A percentile compares a stretch with the other conserved stretches of the same genome.
Conservation (phyloP, 2,329 filamentous ascomycete species). For the Trichoderma aggressivum region DNA sequence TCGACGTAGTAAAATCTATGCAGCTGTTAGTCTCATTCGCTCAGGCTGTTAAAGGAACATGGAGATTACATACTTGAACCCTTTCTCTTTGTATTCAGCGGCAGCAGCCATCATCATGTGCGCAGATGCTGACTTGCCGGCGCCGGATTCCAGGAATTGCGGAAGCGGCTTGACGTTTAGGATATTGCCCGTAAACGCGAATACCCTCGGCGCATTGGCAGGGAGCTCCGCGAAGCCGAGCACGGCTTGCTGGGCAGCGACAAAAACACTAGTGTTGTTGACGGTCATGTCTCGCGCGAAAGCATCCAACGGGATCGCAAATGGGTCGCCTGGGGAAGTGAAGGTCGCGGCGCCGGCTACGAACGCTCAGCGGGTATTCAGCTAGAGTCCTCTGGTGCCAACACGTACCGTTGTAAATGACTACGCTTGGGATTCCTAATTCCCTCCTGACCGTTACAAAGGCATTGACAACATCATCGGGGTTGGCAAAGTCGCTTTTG, state of each 20-base stretch:
- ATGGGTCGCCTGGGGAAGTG: not conserved
- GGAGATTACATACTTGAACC: not conserved
- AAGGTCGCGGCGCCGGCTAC: constrained; percentile 3
- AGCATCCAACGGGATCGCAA: not conserved
- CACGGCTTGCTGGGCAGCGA: not conserved
- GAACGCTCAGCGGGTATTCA: not conserved
- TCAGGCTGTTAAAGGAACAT: not conserved
- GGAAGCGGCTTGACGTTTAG: constrained; percentile 6
- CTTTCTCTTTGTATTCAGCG: not conserved
- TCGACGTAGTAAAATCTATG: constrained; percentile 5
- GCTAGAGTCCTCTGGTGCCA: not conserved
- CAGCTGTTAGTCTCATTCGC: not conserved
- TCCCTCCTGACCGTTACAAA: not conserved
- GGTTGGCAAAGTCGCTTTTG: constrained; percentile 3
- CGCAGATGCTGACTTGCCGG: constrained; percentile 7
- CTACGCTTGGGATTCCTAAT: not conserved
- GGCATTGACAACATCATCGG: constrained; percentile 2
- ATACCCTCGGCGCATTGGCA: not conserved
- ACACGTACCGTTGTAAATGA: constrained; percentile 9
- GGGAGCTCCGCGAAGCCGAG: not conserved
- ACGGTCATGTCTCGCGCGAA: constrained; percentile 1
- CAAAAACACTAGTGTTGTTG: constrained; percentile 8
- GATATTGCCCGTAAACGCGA: constrained; percentile 10
- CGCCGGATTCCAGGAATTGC: constrained; percentile 6
- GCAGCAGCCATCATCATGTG: constrained; percentile 12